Evolutionary conservation across 345 rosid species (phyloP).

Genomic region (Eucalyptus fibrosa): DNA sequence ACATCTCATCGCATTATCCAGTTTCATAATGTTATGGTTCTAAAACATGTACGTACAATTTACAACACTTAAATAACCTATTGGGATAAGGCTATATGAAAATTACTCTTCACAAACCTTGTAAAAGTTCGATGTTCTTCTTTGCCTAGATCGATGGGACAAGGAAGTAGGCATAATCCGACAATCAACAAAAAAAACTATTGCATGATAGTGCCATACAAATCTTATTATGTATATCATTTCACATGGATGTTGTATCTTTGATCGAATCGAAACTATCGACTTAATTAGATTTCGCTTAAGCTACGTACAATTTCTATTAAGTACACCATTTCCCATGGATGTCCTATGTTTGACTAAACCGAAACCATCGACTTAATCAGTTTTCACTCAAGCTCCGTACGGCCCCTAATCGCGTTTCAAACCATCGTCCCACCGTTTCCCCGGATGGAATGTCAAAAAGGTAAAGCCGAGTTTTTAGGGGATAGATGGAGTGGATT

Average conservation of each 20-base stretch:
- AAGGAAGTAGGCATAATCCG: neutral
- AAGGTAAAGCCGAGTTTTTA: neutral
- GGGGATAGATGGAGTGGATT: neutral
- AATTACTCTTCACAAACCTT: neutral
- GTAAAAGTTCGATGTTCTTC: neutral
- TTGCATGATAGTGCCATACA: neutral
- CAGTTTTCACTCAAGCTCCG: neutral
- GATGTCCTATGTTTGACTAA: neutral
- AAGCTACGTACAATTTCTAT: neutral
- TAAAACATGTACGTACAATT: neutral
- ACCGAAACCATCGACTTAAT: too few relatives aligned
- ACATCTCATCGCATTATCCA: neutral
- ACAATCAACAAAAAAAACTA: neutral
- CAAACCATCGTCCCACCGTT: neutral
- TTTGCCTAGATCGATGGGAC: neutral
- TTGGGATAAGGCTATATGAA: neutral
- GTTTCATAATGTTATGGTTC: neutral
- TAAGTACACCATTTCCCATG: neutral
- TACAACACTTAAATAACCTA: neutral
- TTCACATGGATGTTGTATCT: neutral
- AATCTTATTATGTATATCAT: neutral
- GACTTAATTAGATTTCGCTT: neutral
- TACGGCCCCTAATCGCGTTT: neutral
- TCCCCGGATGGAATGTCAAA: neutral
- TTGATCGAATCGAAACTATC: neutral